Evolutionary conservation across 768 basidiomycete species (phyloP).

Genomic region (Phylloporus sp.): DNA sequence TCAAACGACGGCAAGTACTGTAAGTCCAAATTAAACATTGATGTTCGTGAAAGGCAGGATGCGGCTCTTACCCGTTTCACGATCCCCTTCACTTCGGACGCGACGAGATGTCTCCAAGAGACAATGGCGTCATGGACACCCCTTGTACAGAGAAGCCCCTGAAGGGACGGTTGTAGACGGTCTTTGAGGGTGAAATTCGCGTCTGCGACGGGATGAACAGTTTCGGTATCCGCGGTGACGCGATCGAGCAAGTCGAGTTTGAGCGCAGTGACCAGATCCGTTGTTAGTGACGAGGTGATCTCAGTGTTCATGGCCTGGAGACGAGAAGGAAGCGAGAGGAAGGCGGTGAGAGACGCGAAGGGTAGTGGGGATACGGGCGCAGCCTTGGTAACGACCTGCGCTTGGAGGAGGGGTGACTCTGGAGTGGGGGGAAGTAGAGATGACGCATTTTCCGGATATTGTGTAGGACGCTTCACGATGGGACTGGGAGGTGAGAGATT

Average conservation of each 20-base stretch:
- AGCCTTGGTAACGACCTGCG: constrained; percentile 25
- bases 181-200: constrained; percentile 52
- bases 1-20: constrained; percentile 63
- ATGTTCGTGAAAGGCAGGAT: neutral
- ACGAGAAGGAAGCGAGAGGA: constrained; percentile 70
- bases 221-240: constrained; percentile 29
- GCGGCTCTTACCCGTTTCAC: constrained; percentile 53
- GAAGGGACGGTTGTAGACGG: constrained; percentile 64
- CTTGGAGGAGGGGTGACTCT: constrained; percentile 23
- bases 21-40: neutral
- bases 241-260: constrained; percentile 61
- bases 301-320: constrained; percentile 68
- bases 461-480: constrained; percentile 2
- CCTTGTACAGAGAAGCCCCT: constrained; percentile 71
- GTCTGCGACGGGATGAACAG: constrained; percentile 16
- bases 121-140: constrained; percentile 64
- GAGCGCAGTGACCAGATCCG: constrained; percentile 72
- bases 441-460: constrained; percentile 15
- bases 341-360: constrained; percentile 67
- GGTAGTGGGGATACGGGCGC: constrained; percentile 40
- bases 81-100: constrained; percentile 54
- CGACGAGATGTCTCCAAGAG: constrained; percentile 67
- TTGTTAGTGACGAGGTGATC: constrained; percentile 71
- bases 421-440: constrained; percentile 36
- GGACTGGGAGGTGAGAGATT: constrained; percentile 6